Conservation (phyloP, 176 grass and related monocot genomes). For the Bothriochloa decipiens region DNA sequence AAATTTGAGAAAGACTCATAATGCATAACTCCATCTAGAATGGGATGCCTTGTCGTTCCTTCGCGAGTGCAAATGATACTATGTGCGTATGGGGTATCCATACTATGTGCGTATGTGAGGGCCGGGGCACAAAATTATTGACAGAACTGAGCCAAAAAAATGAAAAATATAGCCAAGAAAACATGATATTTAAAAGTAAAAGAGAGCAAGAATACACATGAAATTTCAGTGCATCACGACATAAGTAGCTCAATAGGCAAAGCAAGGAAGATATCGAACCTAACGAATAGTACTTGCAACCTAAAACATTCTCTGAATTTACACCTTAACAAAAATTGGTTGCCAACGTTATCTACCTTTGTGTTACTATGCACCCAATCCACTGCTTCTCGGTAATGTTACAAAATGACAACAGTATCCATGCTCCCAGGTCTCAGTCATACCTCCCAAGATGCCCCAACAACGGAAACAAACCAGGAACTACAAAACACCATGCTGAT, state of each 20-base stretch:
- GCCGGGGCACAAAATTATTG: neutral
- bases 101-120: too few relatives aligned
- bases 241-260: neutral
- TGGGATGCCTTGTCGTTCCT: too few relatives aligned
- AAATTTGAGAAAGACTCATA: too few relatives aligned
- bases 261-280: neutral
- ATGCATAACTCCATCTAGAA: too few relatives aligned
- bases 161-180: neutral
- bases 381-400: slow-evolving; percentile 48
- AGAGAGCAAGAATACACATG: neutral
- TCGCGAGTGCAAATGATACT: neutral
- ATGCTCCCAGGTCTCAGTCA: slow-evolving; percentile 12
- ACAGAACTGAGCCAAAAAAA: neutral
- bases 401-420: slow-evolving; percentile 46
- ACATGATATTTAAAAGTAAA: neutral
- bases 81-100: neutral
- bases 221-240: neutral
- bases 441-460: slow-evolving; percentile 45
- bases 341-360: slow-evolving; percentile 36
- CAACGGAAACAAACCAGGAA: slow-evolving; percentile 21
- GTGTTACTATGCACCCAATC: slow-evolving; percentile 44
- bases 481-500: slow-evolving; percentile 49
- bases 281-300: neutral
- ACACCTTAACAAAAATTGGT: slow-evolving; percentile 3
- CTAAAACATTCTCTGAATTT: slow-evolving; percentile 20